phyloP scores from a whole-genome alignment of 768 basidiomycete genomes.

The Phaffia tasmanica region DNA sequence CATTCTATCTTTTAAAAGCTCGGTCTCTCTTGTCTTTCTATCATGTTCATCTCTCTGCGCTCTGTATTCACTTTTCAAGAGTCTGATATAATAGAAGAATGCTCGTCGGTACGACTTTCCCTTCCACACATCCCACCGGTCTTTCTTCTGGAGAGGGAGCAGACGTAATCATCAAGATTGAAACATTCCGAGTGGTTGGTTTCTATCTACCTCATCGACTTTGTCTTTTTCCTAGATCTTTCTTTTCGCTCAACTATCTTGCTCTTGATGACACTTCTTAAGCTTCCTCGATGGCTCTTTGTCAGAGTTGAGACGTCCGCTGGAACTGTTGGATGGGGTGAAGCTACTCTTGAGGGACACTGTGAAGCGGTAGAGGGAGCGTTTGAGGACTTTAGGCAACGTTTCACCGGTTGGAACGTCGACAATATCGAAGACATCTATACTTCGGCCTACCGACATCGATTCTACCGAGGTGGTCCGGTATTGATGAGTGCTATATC shows the following conservation, averaged over 20 bases:
- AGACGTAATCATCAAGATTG: conserved; percentile 34
- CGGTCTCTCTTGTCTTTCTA: too few species aligned
- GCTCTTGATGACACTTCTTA: not conserved
- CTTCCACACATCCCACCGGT: conserved; percentile 15
- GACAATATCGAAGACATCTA: conserved; percentile 57
- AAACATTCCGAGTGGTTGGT: conserved; percentile 55
- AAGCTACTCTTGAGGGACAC: conserved; percentile 54
- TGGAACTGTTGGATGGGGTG: conserved; percentile 62
- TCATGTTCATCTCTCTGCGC: too few species aligned
- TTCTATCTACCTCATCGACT: not conserved
- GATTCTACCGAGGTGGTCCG: conserved; percentile 50
- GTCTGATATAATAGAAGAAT: too few species aligned
- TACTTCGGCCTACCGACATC: conserved; percentile 46
- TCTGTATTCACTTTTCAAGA: too few species aligned
- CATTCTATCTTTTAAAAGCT: too few species aligned
- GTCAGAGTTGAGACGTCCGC: conserved; percentile 56
- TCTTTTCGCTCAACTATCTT: conserved; percentile 19
- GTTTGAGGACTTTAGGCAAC: conserved; percentile 48
- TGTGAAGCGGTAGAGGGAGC: conserved; percentile 65
- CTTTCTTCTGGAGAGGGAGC: conserved; percentile 14
- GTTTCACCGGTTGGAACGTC: conserved; percentile 45
- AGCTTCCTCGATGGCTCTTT: conserved; percentile 48
- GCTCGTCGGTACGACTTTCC: conserved; percentile 2
- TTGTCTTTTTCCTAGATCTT: not conserved
- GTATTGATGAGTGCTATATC: conserved; percentile 45